Conservation (phyloP, 1,139 yeast genomes). For the Wickerhamomyces sp. region DNA sequence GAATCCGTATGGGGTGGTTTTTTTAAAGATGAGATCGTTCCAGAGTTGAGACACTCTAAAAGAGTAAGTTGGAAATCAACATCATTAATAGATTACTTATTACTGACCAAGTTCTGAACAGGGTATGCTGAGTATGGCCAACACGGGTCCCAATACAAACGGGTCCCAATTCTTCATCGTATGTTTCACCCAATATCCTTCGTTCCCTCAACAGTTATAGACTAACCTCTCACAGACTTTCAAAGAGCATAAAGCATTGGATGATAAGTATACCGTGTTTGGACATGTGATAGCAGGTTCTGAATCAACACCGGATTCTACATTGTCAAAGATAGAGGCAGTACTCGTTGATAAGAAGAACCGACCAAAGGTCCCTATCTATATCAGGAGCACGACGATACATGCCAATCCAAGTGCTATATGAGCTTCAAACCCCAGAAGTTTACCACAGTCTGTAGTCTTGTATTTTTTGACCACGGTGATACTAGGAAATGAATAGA, state of each 20-base stretch:
- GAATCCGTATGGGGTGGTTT: conserved; percentile 46
- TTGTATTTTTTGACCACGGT: too few relatives aligned
- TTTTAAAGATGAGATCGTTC: conserved; percentile 44
- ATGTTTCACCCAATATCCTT: conserved; percentile 8
- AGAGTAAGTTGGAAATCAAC: conserved; percentile 41
- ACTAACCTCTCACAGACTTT: conserved; percentile 24
- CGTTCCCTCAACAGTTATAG: not conserved
- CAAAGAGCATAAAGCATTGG: conserved; percentile 36
- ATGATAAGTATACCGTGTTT: conserved; percentile 54
- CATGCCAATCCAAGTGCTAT: conserved; percentile 29
- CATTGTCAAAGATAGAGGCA: conserved; percentile 34
- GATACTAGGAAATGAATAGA: too few relatives aligned
- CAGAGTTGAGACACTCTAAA: conserved; percentile 34
- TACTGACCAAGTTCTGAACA: conserved; percentile 7
- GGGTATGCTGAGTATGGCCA: conserved; percentile 43
- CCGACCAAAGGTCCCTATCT: conserved; percentile 34
- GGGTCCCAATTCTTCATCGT: conserved; percentile 40
- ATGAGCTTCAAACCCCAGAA: too few relatives aligned
- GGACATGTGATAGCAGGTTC: conserved; percentile 45
- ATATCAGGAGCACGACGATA: conserved; percentile 34
- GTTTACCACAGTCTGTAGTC: too few relatives aligned
- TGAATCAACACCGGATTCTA: conserved; percentile 29
- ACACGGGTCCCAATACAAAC: conserved; percentile 38
- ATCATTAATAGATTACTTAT: too few relatives aligned
- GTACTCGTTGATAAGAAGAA: conserved; percentile 34